Conservation (phyloP, 345 rosid species). For the Sisymbrium irio region DNA sequence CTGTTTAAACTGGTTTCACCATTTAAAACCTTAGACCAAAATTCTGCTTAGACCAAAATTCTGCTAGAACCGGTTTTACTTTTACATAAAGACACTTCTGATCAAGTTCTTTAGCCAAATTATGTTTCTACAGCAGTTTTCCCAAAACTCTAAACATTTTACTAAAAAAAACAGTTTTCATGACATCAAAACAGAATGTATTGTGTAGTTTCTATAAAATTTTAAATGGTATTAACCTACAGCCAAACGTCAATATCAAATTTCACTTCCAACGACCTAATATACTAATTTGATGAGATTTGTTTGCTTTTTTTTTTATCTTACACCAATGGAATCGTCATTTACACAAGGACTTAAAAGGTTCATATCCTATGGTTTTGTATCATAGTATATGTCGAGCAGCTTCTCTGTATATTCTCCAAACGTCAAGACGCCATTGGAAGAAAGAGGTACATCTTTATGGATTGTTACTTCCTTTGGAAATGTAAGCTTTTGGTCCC, state of each 20-base stretch:
- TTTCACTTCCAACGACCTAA: background rate
- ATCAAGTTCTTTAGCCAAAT: background rate
- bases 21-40: no score
- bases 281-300: background rate
- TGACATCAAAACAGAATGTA: background rate
- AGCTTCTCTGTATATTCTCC: slow-evolving; percentile 84
- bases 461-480: slow-evolving; percentile 57
- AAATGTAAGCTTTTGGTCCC: slow-evolving; percentile 81
- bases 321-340: slow-evolving; percentile 5
- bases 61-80: background rate
- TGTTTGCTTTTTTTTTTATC: background rate
- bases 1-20: no score
- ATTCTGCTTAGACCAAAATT: no score
- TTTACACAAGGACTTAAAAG: background rate
- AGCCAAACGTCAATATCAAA: background rate
- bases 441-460: slow-evolving; percentile 55
- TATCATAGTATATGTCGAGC: slow-evolving; percentile 69
- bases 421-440: slow-evolving; percentile 54
- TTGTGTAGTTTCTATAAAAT: background rate
- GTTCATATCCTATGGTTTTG: slow-evolving; percentile 34
- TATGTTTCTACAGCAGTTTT: no score
- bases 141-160: no score
- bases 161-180: no score
- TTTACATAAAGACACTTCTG: background rate
- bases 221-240: background rate